Evolutionary conservation across 345 rosid genomes (phyloP).

Genomic region (Cardamine chenopodiifolia): DNA sequence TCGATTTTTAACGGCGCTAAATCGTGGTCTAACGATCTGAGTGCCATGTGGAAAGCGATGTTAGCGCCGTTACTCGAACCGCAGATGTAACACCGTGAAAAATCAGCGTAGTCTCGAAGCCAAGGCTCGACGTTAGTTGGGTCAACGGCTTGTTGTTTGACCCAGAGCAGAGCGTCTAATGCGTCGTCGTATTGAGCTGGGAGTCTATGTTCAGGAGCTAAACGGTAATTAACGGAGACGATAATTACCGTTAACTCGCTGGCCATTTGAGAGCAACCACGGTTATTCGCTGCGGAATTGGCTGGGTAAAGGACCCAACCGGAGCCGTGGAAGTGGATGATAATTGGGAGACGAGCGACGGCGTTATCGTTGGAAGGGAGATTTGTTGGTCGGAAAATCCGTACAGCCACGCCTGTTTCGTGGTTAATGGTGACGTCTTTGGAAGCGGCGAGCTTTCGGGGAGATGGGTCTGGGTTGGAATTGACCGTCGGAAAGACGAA

Average conservation of each 20-base stretch:
- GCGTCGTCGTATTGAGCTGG: slow-evolving; percentile 47
- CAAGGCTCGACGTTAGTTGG: slow-evolving; percentile 40
- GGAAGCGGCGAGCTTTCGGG: slow-evolving; percentile 42
- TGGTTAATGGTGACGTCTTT: slow-evolving; percentile 45
- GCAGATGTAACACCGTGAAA: slow-evolving; percentile 44
- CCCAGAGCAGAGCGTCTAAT: slow-evolving; percentile 40
- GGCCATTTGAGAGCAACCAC: slow-evolving; percentile 29
- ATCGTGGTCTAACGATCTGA: slow-evolving; percentile 35
- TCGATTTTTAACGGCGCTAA: slow-evolving; percentile 43
- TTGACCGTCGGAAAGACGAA: slow-evolving; percentile 23
- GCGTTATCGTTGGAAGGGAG: slow-evolving; percentile 39
- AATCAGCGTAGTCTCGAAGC: slow-evolving; percentile 46
- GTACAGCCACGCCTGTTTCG: slow-evolving; percentile 31
- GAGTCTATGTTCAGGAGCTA: slow-evolving; percentile 47
- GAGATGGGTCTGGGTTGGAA: slow-evolving; percentile 28
- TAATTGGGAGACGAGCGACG: slow-evolving; percentile 47
- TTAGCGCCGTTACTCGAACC: slow-evolving; percentile 50
- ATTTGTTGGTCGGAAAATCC: slow-evolving; percentile 47
- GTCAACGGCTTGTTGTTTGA: slow-evolving; percentile 41
- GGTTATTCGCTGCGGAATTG: slow-evolving; percentile 12
- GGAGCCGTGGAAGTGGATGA: slow-evolving; percentile 44
- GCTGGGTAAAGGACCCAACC: slow-evolving; percentile 41
- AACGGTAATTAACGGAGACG: slow-evolving; percentile 44
- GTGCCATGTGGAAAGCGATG: slow-evolving; percentile 42
- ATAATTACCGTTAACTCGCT: slow-evolving; percentile 37